These are phyloP conservation scores for Ramalina intermedia DNA, from an alignment of 495 filamentous ascomycete genomes.

Conservation along the genomic window DNA sequence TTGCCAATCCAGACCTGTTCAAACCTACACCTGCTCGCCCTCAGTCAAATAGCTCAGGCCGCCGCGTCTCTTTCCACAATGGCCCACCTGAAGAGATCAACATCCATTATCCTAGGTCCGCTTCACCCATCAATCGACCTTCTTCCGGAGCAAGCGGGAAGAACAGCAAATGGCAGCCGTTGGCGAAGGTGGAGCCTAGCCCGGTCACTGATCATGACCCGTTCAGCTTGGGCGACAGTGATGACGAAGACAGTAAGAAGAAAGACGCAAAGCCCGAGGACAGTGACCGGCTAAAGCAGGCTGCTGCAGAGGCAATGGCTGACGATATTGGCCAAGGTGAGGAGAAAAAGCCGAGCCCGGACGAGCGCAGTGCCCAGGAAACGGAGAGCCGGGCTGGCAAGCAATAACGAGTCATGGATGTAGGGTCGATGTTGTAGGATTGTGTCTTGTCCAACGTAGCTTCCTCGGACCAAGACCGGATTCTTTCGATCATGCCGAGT, in stretches of 20 bases:
- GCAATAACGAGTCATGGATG: constrained; percentile 5
- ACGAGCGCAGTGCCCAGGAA: constrained; percentile 22
- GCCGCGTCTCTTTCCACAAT: constrained; percentile 70
- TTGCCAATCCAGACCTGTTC: constrained; percentile 67
- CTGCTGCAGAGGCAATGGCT: constrained; percentile 50
- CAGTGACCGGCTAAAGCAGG: constrained; percentile 53
- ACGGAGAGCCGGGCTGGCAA: constrained; percentile 29
- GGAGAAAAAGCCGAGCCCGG: constrained; percentile 19
- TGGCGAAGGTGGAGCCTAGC: constrained; percentile 73
- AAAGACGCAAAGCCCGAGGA: constrained; percentile 53
- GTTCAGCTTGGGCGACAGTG: constrained; percentile 90
- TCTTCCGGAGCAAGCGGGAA: constrained; percentile 35
- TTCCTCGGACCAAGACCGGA: too few relatives aligned
- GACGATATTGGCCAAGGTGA: constrained; percentile 25
- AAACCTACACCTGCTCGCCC: constrained; percentile 51
- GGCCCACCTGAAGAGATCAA: constrained; percentile 61
- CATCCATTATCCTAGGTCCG: constrained; percentile 53
- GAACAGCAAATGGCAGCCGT: constrained; percentile 90
- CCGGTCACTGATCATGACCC: constrained; percentile 87
- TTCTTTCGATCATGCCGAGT: too few relatives aligned
- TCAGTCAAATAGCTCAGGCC: constrained; percentile 40
- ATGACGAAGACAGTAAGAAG: constrained; percentile 73
- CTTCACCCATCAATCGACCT: constrained; percentile 30
- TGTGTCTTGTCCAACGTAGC: too few relatives aligned
- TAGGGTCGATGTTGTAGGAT: too few relatives aligned